Evolutionary conservation across 2,329 filamentous ascomycete genomes (phyloP), one percentile per base, ranked within the genome.

Genomic region (Teratosphaeria pseudoeucalypti): DNA sequence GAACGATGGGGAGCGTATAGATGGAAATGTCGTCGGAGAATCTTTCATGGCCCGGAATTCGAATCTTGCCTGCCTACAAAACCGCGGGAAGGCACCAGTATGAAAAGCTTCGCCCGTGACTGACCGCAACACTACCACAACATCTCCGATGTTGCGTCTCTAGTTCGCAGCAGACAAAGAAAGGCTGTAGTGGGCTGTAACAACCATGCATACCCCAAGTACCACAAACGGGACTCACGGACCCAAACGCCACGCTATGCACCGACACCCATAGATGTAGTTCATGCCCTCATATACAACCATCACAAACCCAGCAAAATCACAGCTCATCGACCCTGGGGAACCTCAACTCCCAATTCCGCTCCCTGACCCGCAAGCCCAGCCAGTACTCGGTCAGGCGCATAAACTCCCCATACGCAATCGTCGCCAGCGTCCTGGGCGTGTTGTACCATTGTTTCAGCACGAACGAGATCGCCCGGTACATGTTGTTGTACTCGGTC

Each of bases 401-500:
- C 29, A 74, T 75, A 6, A 78, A 59, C 69, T 88, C 85, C 4
- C 80, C 71, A 29, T 81, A 65, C 16, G 78, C 62, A 52, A 88
- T 83, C 57, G 78, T 74, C 58, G 62, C 64, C 7, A 69, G 56
- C 57, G 61, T 65, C 58, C 63, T 57, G n/a, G 70, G 66, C 52
- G 67, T 49, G 14, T 79, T 75, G 6, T 85, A 58, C 89, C 90
- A 99, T 61, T 83, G 82, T 64, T 73, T 79, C 9, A 94, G 27
- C 1, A 97, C 85, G 66, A 85, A 84, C 65, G 82, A 81, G 55
- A 83, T 78, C 0, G 85, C 85, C 60, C 79, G 78, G 68, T 79
- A 82, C 12, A 96, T 80, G 16, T 85, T 75, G 5, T 75, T 72
- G 34, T 87, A 73, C 73, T 97, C 92, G 0, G 80, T 73, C 65